Conservation (phyloP, 2,329 filamentous ascomycete species). For the Talaromyces funiculosus region DNA sequence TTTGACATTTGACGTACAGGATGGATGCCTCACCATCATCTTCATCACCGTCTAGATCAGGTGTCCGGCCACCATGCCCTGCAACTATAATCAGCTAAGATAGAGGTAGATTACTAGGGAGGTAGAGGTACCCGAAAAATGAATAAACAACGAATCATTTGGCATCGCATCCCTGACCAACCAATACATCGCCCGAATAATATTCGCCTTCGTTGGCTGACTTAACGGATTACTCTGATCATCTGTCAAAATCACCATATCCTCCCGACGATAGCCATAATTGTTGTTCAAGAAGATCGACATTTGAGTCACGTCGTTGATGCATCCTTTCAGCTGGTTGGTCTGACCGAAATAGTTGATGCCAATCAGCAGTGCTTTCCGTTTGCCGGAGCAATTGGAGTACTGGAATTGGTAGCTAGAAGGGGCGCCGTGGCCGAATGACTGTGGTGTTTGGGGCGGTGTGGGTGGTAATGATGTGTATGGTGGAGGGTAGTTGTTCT, state of each 20-base stretch:
- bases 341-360: conserved; percentile 95
- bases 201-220: conserved; percentile 90
- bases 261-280: conserved; percentile 86
- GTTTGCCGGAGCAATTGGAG: conserved; percentile 78
- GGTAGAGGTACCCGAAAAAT: conserved; percentile 70
- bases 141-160: conserved; percentile 93
- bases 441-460: conserved; percentile 55
- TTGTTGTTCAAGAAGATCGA: conserved; percentile 77
- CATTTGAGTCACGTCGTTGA: conserved; percentile 98
- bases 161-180: conserved; percentile 88
- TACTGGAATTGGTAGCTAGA: conserved; percentile 83
- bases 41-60: conserved; percentile 69
- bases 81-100: conserved; percentile 1
- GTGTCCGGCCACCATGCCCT: conserved; percentile 70
- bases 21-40: conserved; percentile 50
- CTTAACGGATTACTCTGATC: conserved; percentile 97
- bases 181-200: conserved; percentile 95
- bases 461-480: conserved; percentile 6
- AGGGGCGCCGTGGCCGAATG: conserved; percentile 75
- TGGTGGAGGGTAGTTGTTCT: conserved; percentile 3
- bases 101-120: not conserved
- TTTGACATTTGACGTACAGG: not conserved
- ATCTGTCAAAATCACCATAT: conserved; percentile 95
- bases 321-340: conserved; percentile 83
- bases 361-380: conserved; percentile 85